Evolutionary conservation across 192 early-diverging fungal genomes (phyloP).

Genomic region (Rhizoclosmatium globosum): DNA sequence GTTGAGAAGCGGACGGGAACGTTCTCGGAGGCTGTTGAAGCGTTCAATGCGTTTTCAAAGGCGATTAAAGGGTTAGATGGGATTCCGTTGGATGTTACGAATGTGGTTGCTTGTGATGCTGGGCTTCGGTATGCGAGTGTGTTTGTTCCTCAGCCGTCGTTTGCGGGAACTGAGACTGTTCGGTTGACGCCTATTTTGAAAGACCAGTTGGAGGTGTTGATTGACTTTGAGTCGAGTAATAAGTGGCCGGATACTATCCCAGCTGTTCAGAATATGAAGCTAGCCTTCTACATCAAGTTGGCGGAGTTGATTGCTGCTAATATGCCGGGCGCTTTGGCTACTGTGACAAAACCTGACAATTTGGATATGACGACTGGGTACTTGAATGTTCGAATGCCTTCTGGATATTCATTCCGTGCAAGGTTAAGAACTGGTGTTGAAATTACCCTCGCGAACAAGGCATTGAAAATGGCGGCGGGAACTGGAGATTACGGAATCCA

Average conservation of each 20-base stretch:
- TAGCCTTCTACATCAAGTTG: constrained; percentile 84
- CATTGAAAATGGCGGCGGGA: constrained; percentile 46
- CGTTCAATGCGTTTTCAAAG: constrained; percentile 73
- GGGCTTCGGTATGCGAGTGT: constrained; percentile 79
- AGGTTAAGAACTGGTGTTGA: constrained; percentile 79
- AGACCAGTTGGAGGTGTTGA: constrained; percentile 68
- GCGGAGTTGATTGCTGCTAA: constrained; percentile 61
- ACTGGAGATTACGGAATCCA: constrained; percentile 17
- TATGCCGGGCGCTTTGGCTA: constrained; percentile 57
- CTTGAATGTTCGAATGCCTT: constrained; percentile 71
- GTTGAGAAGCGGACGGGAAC: constrained; percentile 40
- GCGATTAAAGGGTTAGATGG: constrained; percentile 66
- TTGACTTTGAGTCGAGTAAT: constrained; percentile 84
- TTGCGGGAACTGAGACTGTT: background rate
- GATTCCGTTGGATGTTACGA: constrained; percentile 72
- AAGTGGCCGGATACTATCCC: constrained; percentile 91
- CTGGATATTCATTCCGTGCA: constrained; percentile 84
- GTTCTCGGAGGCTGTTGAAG: constrained; percentile 73
- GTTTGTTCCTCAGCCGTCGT: constrained; percentile 75
- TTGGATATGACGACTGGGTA: constrained; percentile 37
- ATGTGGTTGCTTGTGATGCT: constrained; percentile 64
- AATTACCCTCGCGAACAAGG: constrained; percentile 61
- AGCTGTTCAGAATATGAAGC: constrained; percentile 90
- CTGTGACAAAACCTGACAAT: constrained; percentile 43
- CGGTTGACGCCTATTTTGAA: constrained; percentile 34